These are phyloP conservation scores for Fonsecaea pedrosoi DNA, from an alignment of 2,329 filamentous ascomycete genomes.

Conservation along the genomic window DNA sequence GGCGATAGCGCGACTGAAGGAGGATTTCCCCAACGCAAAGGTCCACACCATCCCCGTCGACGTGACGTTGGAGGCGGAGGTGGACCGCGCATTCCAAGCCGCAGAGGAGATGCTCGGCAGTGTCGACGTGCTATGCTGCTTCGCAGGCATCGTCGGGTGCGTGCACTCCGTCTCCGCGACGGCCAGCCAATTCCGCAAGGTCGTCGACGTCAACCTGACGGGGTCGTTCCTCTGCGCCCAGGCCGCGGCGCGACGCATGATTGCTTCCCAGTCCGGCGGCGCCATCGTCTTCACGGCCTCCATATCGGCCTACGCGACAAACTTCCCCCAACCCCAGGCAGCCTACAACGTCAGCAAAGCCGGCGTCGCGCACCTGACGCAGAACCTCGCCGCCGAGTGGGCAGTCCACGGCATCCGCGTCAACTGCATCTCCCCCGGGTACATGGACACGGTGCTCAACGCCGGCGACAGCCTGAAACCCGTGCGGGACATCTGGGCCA, in stretches of 20 bases:
- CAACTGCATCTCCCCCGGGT: slow-evolving; percentile 74
- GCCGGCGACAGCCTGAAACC: slow-evolving; percentile 65
- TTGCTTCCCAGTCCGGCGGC: slow-evolving; percentile 66
- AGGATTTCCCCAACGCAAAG: slow-evolving; percentile 61
- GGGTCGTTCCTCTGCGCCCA: slow-evolving; percentile 74
- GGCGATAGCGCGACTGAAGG: slow-evolving; percentile 55
- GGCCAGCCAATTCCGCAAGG: slow-evolving; percentile 64
- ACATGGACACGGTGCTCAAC: slow-evolving; percentile 79
- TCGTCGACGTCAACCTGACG: slow-evolving; percentile 74
- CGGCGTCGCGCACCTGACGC: slow-evolving; percentile 67
- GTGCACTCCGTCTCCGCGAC: slow-evolving; percentile 66
- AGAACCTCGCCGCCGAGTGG: slow-evolving; percentile 75
- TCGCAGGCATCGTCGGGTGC: slow-evolving; percentile 72
- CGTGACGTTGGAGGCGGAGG: slow-evolving; percentile 59
- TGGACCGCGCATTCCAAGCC: slow-evolving; percentile 53
- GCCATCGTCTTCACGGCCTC: slow-evolving; percentile 70
- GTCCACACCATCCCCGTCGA: slow-evolving; percentile 63
- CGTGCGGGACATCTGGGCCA: slow-evolving; percentile 63
- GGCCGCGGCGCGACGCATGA: slow-evolving; percentile 59
- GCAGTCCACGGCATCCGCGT: slow-evolving; percentile 72
- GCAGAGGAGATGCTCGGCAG: slow-evolving; percentile 44
- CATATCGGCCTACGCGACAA: slow-evolving; percentile 63
- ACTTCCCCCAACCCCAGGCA: slow-evolving; percentile 67
- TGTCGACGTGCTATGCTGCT: slow-evolving; percentile 62
- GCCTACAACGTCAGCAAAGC: slow-evolving; percentile 77